A percentile compares a stretch with the other conserved stretches of the same genome.
phyloP scores from a whole-genome alignment of 305 asterid genomes.

The Fraxinus platypoda region DNA sequence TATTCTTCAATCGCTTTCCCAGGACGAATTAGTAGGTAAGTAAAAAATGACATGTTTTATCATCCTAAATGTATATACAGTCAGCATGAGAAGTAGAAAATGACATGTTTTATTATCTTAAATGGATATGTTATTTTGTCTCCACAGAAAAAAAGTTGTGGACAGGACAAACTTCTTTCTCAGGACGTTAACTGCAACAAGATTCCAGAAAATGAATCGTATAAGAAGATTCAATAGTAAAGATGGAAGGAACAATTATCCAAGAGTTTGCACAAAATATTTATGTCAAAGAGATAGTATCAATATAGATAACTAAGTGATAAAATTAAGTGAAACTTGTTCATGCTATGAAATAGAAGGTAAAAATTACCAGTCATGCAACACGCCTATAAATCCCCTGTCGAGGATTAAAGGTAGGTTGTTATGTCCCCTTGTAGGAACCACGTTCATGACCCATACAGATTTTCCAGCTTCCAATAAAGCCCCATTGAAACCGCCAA shows the following conservation, averaged over 20 bases:
- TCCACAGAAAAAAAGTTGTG: neutral
- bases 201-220: conserved; percentile 4
- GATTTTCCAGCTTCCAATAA: conserved; percentile 77
- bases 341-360: conserved; percentile 12
- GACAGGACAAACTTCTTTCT: neutral
- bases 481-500: conserved; percentile 94
- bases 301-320: neutral
- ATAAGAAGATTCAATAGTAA: neutral
- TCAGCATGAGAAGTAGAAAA: neutral
- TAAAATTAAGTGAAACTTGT: neutral
- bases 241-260: conserved; percentile 8
- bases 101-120: neutral
- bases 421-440: conserved; percentile 74
- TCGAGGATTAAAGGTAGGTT: conserved; percentile 80
- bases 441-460: conserved; percentile 96
- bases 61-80: neutral
- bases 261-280: conserved; percentile 3
- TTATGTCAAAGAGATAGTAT: neutral
- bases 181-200: neutral
- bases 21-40: neutral
- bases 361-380: conserved; percentile 83
- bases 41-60: neutral
- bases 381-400: conserved; percentile 84
- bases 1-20: neutral
- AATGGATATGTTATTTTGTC: neutral